A percentile compares a stretch with the other conserved stretches of the same genome.
phyloP scores from a whole-genome alignment of 2,329 filamentous ascomycete species.

The Xylariaceae sp. region DNA sequence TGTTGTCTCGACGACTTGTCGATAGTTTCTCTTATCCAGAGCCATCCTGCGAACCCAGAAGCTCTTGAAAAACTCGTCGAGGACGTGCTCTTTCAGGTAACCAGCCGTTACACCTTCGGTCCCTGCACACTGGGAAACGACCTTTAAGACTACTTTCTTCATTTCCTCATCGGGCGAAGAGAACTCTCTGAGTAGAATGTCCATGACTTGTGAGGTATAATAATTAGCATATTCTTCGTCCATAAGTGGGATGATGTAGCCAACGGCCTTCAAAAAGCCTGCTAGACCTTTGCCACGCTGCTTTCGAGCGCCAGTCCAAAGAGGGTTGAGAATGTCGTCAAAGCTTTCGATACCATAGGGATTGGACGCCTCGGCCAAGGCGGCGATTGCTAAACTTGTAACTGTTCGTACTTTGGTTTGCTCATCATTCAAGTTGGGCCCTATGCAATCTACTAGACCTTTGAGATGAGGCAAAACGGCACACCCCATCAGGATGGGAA shows the following conservation, averaged over 20 bases:
- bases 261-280: constrained; percentile 94
- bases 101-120: constrained; percentile 93
- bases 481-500: constrained; percentile 97
- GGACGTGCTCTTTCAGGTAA: constrained; percentile 91
- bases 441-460: constrained; percentile 93
- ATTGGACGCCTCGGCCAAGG: constrained; percentile 91
- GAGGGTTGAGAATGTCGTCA: constrained; percentile 92
- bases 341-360: constrained; percentile 99
- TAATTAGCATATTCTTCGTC: constrained; percentile 99
- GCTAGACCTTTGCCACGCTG: constrained; percentile 95
- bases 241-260: constrained; percentile 98
- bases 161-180: constrained; percentile 97
- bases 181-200: constrained; percentile 93
- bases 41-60: constrained; percentile 99
- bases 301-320: constrained; percentile 95
- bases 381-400: constrained; percentile 90
- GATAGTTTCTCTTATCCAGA: constrained; percentile 94
- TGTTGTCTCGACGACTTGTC: constrained; percentile 96
- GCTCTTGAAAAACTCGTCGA: constrained; percentile 96
- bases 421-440: constrained; percentile 92
- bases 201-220: constrained; percentile 98
- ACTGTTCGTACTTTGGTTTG: constrained; percentile 97
- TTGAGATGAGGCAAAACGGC: constrained; percentile 94
- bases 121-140: constrained; percentile 90
- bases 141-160: constrained; percentile 99